These are phyloP conservation scores for Penicillium roqueforti DNA, from an alignment of 495 filamentous ascomycete genomes.

Conservation along the genomic window DNA sequence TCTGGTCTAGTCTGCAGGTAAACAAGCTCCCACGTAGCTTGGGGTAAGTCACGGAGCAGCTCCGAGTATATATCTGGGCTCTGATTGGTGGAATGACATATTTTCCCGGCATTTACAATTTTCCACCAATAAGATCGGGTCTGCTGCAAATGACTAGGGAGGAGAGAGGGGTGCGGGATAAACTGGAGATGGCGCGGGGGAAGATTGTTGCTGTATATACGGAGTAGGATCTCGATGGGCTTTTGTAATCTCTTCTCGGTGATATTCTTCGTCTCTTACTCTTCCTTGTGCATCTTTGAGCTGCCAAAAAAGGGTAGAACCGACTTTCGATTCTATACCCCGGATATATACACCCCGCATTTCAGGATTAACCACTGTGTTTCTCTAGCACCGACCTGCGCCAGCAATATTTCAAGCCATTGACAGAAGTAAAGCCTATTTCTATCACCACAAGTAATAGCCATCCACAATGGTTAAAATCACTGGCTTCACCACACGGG, in stretches of 20 bases:
- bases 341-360: slow-evolving; percentile 6
- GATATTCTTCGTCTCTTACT: slow-evolving; percentile 2
- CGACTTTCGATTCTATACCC: neutral
- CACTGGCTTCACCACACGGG: slow-evolving; percentile 71
- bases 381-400: slow-evolving; percentile 1
- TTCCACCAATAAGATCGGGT: slow-evolving; percentile 30
- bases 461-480: slow-evolving; percentile 63
- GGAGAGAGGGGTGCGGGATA: slow-evolving; percentile 18
- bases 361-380: slow-evolving; percentile 1
- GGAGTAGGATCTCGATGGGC: slow-evolving; percentile 12
- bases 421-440: neutral
- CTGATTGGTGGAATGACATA: slow-evolving; percentile 31
- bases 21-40: neutral
- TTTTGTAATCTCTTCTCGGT: slow-evolving; percentile 1
- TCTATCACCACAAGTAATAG: neutral
- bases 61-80: slow-evolving; percentile 19
- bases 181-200: slow-evolving; percentile 22
- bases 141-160: neutral
- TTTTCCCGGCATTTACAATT: slow-evolving; percentile 18
- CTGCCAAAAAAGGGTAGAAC: neutral
- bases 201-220: slow-evolving; percentile 26
- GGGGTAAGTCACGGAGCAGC: slow-evolving; percentile 21
- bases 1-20: neutral
- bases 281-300: neutral
- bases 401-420: neutral